Evolutionary conservation across 1,284 basidiomycete genomes (phyloP).

Genomic region (Ganoderma meredithae): DNA sequence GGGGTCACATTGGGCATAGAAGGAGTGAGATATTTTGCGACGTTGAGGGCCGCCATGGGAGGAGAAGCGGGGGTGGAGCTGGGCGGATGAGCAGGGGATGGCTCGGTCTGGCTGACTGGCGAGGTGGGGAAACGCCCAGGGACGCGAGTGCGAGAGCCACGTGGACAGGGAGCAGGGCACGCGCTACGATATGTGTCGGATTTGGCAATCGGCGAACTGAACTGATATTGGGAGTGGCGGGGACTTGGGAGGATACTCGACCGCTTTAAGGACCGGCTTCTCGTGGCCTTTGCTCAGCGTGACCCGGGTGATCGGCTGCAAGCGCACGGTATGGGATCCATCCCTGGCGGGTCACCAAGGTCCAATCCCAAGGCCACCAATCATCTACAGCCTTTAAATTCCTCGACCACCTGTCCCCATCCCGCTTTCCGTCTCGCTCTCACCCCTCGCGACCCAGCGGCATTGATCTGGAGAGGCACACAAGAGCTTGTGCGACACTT

Average conservation of each 20-base stretch:
- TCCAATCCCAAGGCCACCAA: background rate
- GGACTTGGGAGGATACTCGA: conserved; percentile 3
- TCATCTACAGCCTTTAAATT: conserved; percentile 2
- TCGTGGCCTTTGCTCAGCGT: background rate
- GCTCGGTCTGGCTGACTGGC: background rate
- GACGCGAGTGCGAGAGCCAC: conserved; percentile 23
- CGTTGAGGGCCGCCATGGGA: conserved; percentile 29
- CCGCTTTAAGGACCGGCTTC: background rate
- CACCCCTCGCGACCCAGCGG: background rate
- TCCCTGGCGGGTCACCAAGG: conserved; percentile 2
- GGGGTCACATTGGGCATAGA: conserved; percentile 48
- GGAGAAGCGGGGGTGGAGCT: conserved; percentile 10
- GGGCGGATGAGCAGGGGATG: background rate
- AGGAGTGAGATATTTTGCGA: conserved; percentile 40
- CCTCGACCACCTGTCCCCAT: background rate
- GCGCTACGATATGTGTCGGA: background rate
- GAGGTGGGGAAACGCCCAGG: conserved; percentile 21
- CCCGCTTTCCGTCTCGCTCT: background rate
- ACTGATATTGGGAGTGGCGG: conserved; percentile 4
- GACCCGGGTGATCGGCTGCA: background rate
- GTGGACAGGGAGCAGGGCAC: conserved; percentile 16
- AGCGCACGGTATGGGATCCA: background rate
- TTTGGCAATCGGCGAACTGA: background rate
- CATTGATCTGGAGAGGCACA: background rate
- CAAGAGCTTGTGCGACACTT: background rate